These are phyloP conservation scores for Aspergillus nomiae DNA, from an alignment of 2,329 filamentous ascomycete species.

Conservation along the genomic window DNA sequence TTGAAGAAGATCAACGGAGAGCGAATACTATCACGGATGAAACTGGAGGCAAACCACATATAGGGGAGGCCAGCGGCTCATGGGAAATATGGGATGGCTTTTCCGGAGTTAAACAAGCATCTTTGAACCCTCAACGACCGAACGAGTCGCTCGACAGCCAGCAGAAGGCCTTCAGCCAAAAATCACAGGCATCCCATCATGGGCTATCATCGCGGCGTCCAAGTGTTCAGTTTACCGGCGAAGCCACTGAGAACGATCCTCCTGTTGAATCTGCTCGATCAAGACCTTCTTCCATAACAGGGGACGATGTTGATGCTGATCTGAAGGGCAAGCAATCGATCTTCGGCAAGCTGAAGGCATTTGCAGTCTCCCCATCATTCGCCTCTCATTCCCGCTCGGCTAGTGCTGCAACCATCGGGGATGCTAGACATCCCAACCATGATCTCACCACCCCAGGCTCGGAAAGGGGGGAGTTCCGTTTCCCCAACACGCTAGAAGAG, in stretches of 20 bases:
- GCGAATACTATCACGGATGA: slow-evolving; percentile 9
- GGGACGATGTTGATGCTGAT: slow-evolving; percentile 60
- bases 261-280: slow-evolving; percentile 55
- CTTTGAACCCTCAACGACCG: slow-evolving; percentile 27
- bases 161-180: slow-evolving; percentile 24
- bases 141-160: slow-evolving; percentile 28
- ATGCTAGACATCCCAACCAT: slow-evolving; percentile 40
- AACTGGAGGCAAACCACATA: slow-evolving; percentile 11
- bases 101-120: slow-evolving; percentile 21
- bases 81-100: slow-evolving; percentile 20
- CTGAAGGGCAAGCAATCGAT: slow-evolving; percentile 65
- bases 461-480: slow-evolving; percentile 52
- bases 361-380: slow-evolving; percentile 60
- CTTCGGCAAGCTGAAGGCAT: slow-evolving; percentile 76
- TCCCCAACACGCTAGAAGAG: slow-evolving; percentile 58
- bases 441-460: slow-evolving; percentile 49
- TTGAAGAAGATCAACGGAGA: slow-evolving; percentile 13
- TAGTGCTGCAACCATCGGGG: slow-evolving; percentile 50
- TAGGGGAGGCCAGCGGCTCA: slow-evolving; percentile 9
- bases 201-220: slow-evolving; percentile 50
- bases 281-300: slow-evolving; percentile 66
- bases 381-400: slow-evolving; percentile 52
- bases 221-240: slow-evolving; percentile 75
- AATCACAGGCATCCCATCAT: slow-evolving; percentile 26
- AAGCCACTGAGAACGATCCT: slow-evolving; percentile 53